Evolutionary conservation across 1,284 basidiomycete genomes (phyloP).

Genomic region (Ustilago loliicola): DNA sequence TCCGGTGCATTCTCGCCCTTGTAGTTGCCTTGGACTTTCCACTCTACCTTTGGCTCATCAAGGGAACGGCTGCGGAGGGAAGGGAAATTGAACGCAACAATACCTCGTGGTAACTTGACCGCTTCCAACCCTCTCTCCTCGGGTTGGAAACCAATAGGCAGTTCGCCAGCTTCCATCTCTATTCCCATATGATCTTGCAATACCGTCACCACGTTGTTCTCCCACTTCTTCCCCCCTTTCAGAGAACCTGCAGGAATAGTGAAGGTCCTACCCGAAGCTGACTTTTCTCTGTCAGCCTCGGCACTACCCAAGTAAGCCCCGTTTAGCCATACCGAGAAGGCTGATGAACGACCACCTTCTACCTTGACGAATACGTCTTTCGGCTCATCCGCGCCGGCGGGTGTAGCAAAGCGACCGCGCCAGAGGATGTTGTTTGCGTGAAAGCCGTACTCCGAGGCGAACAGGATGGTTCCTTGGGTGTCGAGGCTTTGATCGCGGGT

Average conservation of each 20-base stretch:
- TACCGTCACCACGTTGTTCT: slow-evolving; percentile 80
- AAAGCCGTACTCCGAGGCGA: slow-evolving; percentile 75
- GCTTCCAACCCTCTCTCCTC: slow-evolving; percentile 60
- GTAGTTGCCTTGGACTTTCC: slow-evolving; percentile 85
- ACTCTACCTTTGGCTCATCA: slow-evolving; percentile 73
- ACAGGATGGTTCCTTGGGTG: slow-evolving; percentile 74
- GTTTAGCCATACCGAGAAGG: slow-evolving; percentile 84
- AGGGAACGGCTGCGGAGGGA: slow-evolving; percentile 57
- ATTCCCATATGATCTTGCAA: slow-evolving; percentile 84
- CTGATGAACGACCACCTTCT: slow-evolving; percentile 82
- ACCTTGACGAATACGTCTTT: slow-evolving; percentile 79
- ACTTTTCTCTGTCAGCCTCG: slow-evolving; percentile 19
- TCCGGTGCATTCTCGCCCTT: slow-evolving; percentile 84
- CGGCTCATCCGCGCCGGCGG: slow-evolving; percentile 65
- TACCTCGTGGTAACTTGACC: slow-evolving; percentile 80
- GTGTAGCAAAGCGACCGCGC: slow-evolving; percentile 79
- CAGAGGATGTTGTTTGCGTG: slow-evolving; percentile 79
- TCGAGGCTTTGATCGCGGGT: slow-evolving; percentile 75
- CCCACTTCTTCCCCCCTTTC: slow-evolving; percentile 71
- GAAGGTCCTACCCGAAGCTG: slow-evolving; percentile 47
- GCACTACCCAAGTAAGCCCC: slow-evolving; percentile 78
- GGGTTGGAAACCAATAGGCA: slow-evolving; percentile 39
- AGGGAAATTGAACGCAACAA: slow-evolving; percentile 76
- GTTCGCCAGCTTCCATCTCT: slow-evolving; percentile 72
- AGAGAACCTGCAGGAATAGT: slow-evolving; percentile 76